Conservation (phyloP, 192 early-diverging fungal species). For the Hyaloraphidium curvatum region DNA sequence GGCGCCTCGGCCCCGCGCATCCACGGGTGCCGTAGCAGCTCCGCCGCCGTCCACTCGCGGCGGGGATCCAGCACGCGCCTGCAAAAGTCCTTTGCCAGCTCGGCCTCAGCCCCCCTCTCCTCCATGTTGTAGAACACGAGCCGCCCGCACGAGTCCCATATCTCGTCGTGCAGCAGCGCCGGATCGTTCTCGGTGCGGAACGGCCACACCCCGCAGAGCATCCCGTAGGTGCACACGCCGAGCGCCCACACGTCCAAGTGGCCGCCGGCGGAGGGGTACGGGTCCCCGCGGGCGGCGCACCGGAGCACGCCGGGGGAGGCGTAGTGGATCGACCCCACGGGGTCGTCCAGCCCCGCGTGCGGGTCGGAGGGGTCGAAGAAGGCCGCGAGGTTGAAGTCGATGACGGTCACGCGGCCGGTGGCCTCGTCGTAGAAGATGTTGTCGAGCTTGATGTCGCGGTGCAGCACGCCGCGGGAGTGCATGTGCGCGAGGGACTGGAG, state of each 20-base stretch:
- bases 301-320: neutral
- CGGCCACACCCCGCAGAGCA: constrained; percentile 2
- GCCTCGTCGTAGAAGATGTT: constrained; percentile 36
- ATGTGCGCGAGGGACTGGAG: no score
- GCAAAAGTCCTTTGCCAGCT: no score
- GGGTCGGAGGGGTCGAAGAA: neutral
- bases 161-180: no score
- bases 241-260: neutral
- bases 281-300: neutral
- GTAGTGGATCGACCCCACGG: neutral
- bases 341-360: neutral
- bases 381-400: constrained; percentile 2
- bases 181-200: no score
- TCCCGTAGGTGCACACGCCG: neutral
- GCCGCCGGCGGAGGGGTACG: neutral
- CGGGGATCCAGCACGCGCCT: no score
- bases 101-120: no score
- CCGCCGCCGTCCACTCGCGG: no score
- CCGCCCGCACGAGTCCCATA: no score
- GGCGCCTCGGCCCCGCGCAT: no score
- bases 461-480: constrained; percentile 52
- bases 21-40: no score
- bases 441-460: constrained; percentile 76
- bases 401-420: neutral
- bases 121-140: no score